Base-by-base conservation (phyloP, 768 basidiomycete species). In the Boletus reticulatus region DNA sequence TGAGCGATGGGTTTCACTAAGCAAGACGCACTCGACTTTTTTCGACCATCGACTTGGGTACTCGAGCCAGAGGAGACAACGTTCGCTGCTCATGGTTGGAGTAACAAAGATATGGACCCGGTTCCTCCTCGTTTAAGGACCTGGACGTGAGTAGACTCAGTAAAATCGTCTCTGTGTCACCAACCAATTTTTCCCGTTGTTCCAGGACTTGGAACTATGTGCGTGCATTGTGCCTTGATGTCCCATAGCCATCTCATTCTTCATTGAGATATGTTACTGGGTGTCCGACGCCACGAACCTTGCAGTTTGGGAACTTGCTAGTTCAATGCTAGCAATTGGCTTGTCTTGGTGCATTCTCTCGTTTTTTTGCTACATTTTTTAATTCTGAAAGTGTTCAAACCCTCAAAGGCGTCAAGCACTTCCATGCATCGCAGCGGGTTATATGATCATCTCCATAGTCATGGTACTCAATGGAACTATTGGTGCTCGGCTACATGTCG, bases 391-490 rank as follows among this genome's bases (percentile, higher is more conserved):
- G 11, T 6, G 22, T 57, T 60, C 17, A 58, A 4, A 14, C 49
- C 42, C 14, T 49, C 47, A 0, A 47, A 85, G 83, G 87, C 76
- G 80, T 44, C 85, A 89, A 66, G 85, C 85, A 3, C 74, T 87
- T 9, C 73, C 80, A 6, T 87, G 84, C 14, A 90, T 92, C 57
- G 84, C 87, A 9, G 73, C 88, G 17, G 89, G 85, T 19, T 85
- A 90, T 63, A 70, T 80, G 58, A 80, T 92, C 60, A 89, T 92
- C 56, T 82, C 87, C 3, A 71, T 83, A 53, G 82, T 85, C 19
- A 84, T 93, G 76, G 82, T 91, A 2, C 73, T 89, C 46, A 94
- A 92, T 64, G 92, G 92, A 47, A 84, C 87, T 6, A 79, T 84
- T 27, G 89, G 92, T 24, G 87, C 91, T 24, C 81, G 87, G 19